Conservation (phyloP, 1,284 basidiomycete genomes). For the Flammula alnicola region DNA sequence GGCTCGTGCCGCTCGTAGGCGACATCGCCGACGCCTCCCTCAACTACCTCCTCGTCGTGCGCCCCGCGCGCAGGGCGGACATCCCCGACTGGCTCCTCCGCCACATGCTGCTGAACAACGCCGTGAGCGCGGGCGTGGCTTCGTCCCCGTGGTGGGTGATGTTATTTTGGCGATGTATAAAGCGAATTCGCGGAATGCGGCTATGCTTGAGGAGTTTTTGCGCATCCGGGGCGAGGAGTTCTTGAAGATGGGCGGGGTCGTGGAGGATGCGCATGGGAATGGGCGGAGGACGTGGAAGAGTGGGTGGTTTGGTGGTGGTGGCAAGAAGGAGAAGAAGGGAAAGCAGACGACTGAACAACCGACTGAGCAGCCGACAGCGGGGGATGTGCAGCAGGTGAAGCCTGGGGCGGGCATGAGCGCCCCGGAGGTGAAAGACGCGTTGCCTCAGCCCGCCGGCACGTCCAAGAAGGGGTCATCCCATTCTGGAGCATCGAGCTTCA, state of each 20-base stretch:
- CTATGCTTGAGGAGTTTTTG: constrained; percentile 73
- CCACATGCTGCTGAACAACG: constrained; percentile 84
- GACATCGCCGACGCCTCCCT: constrained; percentile 67
- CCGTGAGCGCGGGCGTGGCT: constrained; percentile 73
- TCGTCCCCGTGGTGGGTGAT: constrained; percentile 84
- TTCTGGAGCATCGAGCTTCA: constrained; percentile 19
- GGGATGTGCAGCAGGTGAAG: constrained; percentile 25
- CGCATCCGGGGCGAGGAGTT: constrained; percentile 69
- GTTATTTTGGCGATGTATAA: constrained; percentile 78
- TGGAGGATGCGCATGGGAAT: constrained; percentile 16
- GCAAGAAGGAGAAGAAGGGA: constrained; percentile 25
- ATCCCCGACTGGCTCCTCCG: constrained; percentile 71
- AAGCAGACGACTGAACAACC: constrained; percentile 50
- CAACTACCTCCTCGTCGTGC: constrained; percentile 81
- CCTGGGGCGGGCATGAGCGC: constrained; percentile 21
- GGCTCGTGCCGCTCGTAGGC: constrained; percentile 76
- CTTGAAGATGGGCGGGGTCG: constrained; percentile 51
- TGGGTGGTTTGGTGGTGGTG: constrained; percentile 28
- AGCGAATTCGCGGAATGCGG: constrained; percentile 90
- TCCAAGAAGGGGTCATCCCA: constrained; percentile 16
- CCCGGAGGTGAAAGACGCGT: constrained; percentile 9
- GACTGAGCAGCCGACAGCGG: constrained; percentile 3
- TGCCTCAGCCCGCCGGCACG: neutral
- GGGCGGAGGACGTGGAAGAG: constrained; percentile 13
- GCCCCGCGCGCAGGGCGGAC: constrained; percentile 77